Evolutionary conservation across 1,139 yeast genomes (phyloP).

Genomic region (Yamadazyma diospyri): DNA sequence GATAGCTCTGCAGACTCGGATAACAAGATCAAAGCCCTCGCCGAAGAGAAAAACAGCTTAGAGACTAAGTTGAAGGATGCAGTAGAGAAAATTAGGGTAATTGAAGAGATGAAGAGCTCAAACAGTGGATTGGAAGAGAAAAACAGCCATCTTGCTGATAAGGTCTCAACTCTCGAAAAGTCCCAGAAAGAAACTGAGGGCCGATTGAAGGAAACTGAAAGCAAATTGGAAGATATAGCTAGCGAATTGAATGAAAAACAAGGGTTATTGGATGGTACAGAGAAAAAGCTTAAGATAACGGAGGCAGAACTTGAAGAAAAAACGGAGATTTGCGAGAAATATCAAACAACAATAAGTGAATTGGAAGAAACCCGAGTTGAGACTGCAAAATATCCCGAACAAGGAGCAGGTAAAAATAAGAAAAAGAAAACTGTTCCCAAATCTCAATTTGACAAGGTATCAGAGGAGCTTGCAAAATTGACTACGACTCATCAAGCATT

Average conservation of each 20-base stretch:
- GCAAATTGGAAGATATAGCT: not conserved
- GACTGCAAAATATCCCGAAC: slow-evolving; percentile 10
- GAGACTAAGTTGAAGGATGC: not conserved
- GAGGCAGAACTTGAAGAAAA: slow-evolving; percentile 2
- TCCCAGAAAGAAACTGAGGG: not conserved
- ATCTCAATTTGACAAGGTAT: slow-evolving; percentile 4
- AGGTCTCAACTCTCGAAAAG: not conserved
- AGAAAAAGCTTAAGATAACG: not conserved
- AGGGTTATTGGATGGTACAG: not conserved
- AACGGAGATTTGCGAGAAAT: not conserved
- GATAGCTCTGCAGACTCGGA: too few relatives aligned
- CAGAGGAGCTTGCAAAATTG: slow-evolving; percentile 13
- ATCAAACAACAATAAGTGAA: slow-evolving; percentile 4
- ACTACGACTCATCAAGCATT: slow-evolving; percentile 13
- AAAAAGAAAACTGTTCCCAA: slow-evolving; percentile 5
- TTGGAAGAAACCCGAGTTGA: slow-evolving; percentile 4
- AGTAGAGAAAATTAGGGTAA: not conserved
- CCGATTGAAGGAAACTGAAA: not conserved
- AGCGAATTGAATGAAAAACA: slow-evolving; percentile 4
- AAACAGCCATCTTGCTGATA: not conserved
- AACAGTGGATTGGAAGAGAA: not conserved
- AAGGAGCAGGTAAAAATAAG: slow-evolving; percentile 4
- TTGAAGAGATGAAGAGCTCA: slow-evolving; percentile 3
- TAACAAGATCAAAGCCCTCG: too few relatives aligned
- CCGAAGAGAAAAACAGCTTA: slow-evolving; percentile 4